Evolutionary conservation across 176 grass and related monocot species (phyloP).

Genomic region (Secale cereale): DNA sequence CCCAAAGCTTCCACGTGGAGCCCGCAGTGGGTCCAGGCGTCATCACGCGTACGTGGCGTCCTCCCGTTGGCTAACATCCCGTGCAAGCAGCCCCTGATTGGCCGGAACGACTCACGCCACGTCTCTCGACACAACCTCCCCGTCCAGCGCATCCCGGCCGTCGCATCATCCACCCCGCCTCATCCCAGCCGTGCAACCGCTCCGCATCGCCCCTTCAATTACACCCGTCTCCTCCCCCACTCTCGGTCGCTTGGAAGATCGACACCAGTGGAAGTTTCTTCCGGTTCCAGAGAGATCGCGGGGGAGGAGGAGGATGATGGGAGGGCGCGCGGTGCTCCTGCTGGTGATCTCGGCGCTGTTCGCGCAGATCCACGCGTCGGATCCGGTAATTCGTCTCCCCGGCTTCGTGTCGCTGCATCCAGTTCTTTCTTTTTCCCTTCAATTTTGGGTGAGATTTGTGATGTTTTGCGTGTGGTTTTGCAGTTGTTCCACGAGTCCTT

Average conservation of each 20-base stretch:
- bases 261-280: not conserved
- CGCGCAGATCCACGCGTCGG: constrained; percentile 77
- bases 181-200: constrained; percentile 6
- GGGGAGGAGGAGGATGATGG: constrained; percentile 34
- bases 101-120: constrained; percentile 35
- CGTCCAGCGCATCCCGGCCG: not conserved
- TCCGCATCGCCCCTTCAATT: not conserved
- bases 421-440: not conserved
- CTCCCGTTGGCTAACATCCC: not conserved
- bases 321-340: constrained; percentile 25
- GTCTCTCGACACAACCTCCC: not conserved
- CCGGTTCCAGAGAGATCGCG: constrained; percentile 9
- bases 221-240: not conserved
- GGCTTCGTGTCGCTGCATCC: not conserved
- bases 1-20: not conserved
- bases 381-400: constrained; percentile 45
- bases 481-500: constrained; percentile 92
- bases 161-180: not conserved
- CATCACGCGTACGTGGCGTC: not conserved
- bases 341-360: constrained; percentile 48
- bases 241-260: not conserved
- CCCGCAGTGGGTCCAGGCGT: not conserved
- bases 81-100: constrained; percentile 24
- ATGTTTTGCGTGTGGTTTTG: not conserved
- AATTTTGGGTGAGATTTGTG: constrained; percentile 15